Evolutionary conservation across 768 basidiomycete species (phyloP).

Genomic region (Infundibulicybe gibba): DNA sequence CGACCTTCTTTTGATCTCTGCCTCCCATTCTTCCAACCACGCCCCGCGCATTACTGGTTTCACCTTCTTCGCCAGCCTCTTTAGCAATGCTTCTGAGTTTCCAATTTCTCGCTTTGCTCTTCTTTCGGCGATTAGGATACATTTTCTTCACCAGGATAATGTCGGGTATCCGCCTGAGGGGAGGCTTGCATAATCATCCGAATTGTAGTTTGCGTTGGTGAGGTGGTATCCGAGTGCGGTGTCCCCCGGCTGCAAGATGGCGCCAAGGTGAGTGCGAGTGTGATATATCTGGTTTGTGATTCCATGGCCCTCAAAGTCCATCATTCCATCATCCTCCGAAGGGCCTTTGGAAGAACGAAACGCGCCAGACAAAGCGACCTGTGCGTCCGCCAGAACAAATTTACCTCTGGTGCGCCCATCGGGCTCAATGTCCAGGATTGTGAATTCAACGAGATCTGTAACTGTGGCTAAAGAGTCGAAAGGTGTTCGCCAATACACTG

Average conservation of each 20-base stretch:
- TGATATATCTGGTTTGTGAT: conserved; percentile 80
- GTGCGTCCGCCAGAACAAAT: conserved; percentile 75
- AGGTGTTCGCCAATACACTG: conserved; percentile 87
- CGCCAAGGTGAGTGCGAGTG: conserved; percentile 95
- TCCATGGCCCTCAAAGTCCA: conserved; percentile 61
- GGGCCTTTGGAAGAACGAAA: conserved; percentile 50
- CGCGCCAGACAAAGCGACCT: conserved; percentile 82
- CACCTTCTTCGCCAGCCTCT: conserved; percentile 84
- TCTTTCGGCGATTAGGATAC: conserved; percentile 92
- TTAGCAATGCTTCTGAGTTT: conserved; percentile 89
- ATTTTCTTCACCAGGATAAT: conserved; percentile 93
- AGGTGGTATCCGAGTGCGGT: conserved; percentile 90
- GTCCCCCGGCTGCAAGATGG: conserved; percentile 89
- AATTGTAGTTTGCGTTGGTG: conserved; percentile 90
- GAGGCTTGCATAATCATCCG: conserved; percentile 74
- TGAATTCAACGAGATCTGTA: conserved; percentile 90
- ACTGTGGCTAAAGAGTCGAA: conserved; percentile 82
- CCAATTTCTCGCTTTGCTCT: conserved; percentile 83
- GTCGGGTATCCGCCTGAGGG: conserved; percentile 75
- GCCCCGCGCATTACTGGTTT: conserved; percentile 72
- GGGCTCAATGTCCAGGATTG: conserved; percentile 90
- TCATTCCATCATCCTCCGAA: conserved; percentile 43
- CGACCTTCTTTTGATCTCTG: conserved; percentile 87
- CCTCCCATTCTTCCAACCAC: conserved; percentile 91
- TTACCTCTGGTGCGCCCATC: conserved; percentile 63